Evolutionary conservation across 441 rosid species (phyloP).

Genomic region (Pelargonium australe): DNA sequence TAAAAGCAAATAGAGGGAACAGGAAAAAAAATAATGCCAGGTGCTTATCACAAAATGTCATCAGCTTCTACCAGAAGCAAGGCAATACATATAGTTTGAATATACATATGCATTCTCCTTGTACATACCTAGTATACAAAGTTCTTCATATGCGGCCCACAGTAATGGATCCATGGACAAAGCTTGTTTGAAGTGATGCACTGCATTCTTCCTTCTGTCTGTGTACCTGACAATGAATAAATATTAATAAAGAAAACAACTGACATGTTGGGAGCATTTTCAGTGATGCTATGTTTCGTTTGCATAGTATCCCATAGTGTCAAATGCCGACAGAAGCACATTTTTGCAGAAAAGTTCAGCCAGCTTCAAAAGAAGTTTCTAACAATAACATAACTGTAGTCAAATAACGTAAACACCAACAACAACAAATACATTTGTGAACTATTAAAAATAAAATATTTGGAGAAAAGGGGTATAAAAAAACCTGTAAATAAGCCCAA

Average conservation of each 20-base stretch:
- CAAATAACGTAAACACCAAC: not conserved
- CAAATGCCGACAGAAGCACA: not conserved
- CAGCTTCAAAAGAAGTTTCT: constrained; percentile 4
- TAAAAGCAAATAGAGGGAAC: not conserved
- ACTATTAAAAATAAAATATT: constrained; percentile 1
- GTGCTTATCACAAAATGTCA: not conserved
- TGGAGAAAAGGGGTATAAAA: not conserved
- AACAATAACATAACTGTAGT: not conserved
- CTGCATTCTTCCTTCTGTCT: constrained; percentile 35
- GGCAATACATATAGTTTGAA: no score
- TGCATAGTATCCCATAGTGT: not conserved
- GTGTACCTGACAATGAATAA: constrained; percentile 30
- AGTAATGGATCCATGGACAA: constrained; percentile 47
- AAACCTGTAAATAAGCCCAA: constrained; percentile 52
- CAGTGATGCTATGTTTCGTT: not conserved
- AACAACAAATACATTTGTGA: not conserved
- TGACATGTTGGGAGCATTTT: not conserved
- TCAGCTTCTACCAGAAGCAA: no score
- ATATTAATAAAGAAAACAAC: constrained; percentile 7
- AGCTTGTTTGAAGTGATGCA: constrained; percentile 46
- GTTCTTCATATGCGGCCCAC: constrained; percentile 55
- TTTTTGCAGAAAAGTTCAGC: not conserved
- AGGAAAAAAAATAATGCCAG: not conserved
- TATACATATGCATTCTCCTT: not conserved
- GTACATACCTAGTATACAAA: constrained; percentile 44